Evolutionary conservation across 2,329 filamentous ascomycete species (phyloP), one percentile per base, ranked within the genome.

Genomic region (Thielaviopsis euricoi): DNA sequence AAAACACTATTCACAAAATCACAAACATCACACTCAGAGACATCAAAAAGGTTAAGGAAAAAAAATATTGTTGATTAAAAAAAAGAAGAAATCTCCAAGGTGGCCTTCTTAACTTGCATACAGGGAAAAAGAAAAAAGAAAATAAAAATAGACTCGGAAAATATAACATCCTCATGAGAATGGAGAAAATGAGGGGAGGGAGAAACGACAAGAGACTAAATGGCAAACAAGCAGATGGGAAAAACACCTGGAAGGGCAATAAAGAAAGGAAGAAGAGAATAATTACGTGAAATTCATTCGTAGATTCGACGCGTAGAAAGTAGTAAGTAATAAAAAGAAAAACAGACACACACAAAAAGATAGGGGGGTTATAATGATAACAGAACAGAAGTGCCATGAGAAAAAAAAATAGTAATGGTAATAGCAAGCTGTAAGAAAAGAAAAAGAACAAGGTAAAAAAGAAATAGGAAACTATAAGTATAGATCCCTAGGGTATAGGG

Each of bases 401-500:
- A 25, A 46, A 25, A 29, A 26, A 37, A 50, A 19, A 46, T 19
- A 49, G 33, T 19, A 52, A 23, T 52, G 23, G 43, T 43, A 23
- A 17, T 37, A 40, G 7, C 48, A 29, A 19, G 26, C 48, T n/a
- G 23, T 48, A 49, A 37, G 29, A 10, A 33, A 25, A 55, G 13
- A 55, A n/a, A 52, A 60, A 58, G 62, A 60, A n/a, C n/a, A n/a
- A n/a, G n/a, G n/a, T n/a, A 55, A 63, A 61, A 62, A 61, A 63
- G 61, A 58, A 43, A 61, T 66, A 64, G 61, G 66, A 22, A 67
- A 67, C 67, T 40, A 49, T 21, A 46, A 6, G 26, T 25, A 57
- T 21, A 22, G 17, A n/a, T 48, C 43, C 43, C 17, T 19, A 21
- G 43, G 43, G 43, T 37, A 56, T 37, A 21, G 37, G 55, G 33